These are phyloP conservation scores for Boletellus ananiceps DNA, from an alignment of 768 basidiomycete species.

Conservation along the genomic window DNA sequence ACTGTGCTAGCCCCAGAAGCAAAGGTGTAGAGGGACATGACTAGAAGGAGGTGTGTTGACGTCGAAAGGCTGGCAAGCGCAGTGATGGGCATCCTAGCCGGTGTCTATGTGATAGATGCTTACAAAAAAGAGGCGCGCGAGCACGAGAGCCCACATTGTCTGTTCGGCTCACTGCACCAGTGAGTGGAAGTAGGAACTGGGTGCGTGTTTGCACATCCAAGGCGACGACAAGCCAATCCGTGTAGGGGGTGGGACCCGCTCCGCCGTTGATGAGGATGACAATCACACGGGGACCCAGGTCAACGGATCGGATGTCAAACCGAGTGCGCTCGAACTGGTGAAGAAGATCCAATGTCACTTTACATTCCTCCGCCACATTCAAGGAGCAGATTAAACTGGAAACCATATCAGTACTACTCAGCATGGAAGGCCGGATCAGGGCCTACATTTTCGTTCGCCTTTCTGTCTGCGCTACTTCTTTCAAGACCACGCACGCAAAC, in stretches of 20 bases:
- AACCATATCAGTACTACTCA: background rate
- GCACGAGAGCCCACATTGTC: slow-evolving; percentile 1
- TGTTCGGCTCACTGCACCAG: background rate
- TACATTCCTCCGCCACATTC: background rate
- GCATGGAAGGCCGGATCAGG: background rate
- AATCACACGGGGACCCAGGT: slow-evolving; percentile 15
- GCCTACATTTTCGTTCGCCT: slow-evolving; percentile 2
- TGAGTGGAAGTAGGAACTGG: slow-evolving; percentile 3
- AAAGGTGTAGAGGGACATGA: slow-evolving; percentile 2
- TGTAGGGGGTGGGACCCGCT: background rate
- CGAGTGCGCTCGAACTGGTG: slow-evolving; percentile 2
- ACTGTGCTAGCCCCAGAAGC: slow-evolving; percentile 5
- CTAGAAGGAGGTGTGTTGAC: slow-evolving; percentile 20
- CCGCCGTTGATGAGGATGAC: background rate
- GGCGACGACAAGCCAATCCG: background rate
- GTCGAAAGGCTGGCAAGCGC: slow-evolving; percentile 11
- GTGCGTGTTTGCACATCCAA: slow-evolving; percentile 15
- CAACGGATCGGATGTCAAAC: background rate
- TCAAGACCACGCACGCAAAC: slow-evolving; percentile 15
- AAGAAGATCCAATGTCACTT: slow-evolving; percentile 12
- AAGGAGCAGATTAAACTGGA: slow-evolving; percentile 1
- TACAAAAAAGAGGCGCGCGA: background rate
- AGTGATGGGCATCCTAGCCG: background rate
- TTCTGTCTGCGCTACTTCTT: background rate
- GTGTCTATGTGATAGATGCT: background rate